These are phyloP conservation scores for Babesia bigemina DNA, from an alignment of 169 alveolate genomes.

Conservation along the genomic window DNA sequence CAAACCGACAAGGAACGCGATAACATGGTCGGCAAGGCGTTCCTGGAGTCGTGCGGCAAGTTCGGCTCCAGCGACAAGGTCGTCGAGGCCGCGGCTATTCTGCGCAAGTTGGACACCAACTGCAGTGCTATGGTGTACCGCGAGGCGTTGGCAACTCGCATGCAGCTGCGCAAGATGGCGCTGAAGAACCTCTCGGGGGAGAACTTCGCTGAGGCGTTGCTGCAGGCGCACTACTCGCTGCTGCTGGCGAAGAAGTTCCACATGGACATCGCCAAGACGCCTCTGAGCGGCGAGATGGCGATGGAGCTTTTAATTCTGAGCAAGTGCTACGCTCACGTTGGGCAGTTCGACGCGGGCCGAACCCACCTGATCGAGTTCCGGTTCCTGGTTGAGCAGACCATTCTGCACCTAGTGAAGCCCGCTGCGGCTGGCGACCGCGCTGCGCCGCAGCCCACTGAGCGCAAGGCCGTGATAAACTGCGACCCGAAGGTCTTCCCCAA, in stretches of 20 bases:
- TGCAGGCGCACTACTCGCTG: constrained; percentile 67
- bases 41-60: constrained; percentile 9
- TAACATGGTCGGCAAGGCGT: constrained; percentile 46
- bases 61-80: constrained; percentile 50
- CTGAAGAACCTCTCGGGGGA: constrained; percentile 55
- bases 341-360: constrained; percentile 75
- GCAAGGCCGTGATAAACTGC: constrained; percentile 52
- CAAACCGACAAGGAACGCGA: constrained; percentile 54
- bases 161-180: constrained; percentile 65
- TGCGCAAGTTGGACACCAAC: constrained; percentile 50
- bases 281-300: constrained; percentile 78
- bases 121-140: constrained; percentile 52
- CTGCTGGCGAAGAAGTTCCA: constrained; percentile 66
- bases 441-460: background rate
- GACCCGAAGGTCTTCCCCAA: constrained; percentile 51
- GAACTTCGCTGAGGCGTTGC: constrained; percentile 59
- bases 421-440: constrained; percentile 2
- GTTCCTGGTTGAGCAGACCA: constrained; percentile 81
- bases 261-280: constrained; percentile 50
- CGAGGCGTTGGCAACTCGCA: constrained; percentile 69
- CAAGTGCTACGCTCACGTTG: constrained; percentile 82
- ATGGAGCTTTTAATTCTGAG: constrained; percentile 80
- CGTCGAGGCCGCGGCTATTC: constrained; percentile 49
- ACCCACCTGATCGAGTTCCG: constrained; percentile 75
- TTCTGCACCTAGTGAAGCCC: constrained; percentile 68